These are phyloP conservation scores for Ganoderma lucidum DNA, from an alignment of 1,284 basidiomycete species.

Conservation along the genomic window DNA sequence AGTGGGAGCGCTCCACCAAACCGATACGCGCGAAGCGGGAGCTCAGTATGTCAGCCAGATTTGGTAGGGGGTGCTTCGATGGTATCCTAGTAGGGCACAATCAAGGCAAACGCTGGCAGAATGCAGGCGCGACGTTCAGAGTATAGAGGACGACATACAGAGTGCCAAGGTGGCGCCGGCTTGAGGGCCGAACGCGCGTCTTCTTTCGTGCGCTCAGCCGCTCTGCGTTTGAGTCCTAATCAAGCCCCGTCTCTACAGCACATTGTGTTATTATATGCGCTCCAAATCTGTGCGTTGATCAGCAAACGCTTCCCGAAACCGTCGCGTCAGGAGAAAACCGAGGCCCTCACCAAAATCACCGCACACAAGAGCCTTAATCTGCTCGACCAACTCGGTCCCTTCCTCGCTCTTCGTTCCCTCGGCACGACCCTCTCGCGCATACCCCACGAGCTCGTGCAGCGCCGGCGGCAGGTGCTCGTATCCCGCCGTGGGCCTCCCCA, in stretches of 20 bases:
- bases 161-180: too few species aligned
- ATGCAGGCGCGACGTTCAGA: neutral
- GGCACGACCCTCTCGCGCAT: neutral
- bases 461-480: constrained; percentile 1
- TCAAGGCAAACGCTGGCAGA: neutral
- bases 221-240: neutral
- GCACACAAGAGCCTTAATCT: neutral
- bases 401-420: neutral
- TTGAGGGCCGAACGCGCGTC: neutral
- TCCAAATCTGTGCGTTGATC: neutral
- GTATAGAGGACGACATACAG: too few species aligned
- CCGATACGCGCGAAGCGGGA: neutral
- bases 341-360: neutral
- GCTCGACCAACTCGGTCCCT: neutral
- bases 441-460: constrained; percentile 3
- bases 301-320: neutral
- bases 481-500: neutral
- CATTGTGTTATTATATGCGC: neutral
- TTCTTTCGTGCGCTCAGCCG: neutral
- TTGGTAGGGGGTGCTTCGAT: neutral
- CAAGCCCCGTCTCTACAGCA: neutral
- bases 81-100: neutral
- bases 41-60: neutral
- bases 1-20: neutral
- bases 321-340: neutral